phyloP scores from a whole-genome alignment of 2,329 filamentous ascomycete species.

The Sphaerulina populicola region DNA sequence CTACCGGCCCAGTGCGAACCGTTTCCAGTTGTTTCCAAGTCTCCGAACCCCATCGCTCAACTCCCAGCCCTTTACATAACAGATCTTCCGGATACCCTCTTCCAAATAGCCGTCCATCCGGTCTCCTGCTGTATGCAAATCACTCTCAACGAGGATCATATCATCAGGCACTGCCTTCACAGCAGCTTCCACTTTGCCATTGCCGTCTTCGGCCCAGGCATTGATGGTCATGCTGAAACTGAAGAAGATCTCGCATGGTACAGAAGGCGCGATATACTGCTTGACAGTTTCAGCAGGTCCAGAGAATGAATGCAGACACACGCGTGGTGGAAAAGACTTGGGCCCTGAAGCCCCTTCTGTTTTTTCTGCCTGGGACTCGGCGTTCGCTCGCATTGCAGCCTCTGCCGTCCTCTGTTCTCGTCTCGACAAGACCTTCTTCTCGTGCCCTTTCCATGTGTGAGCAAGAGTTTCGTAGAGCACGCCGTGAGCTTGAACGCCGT shows the following conservation, averaged over 20 bases:
- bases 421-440: slow-evolving; percentile 53
- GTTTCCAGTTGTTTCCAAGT: slow-evolving; percentile 66
- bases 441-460: slow-evolving; percentile 61
- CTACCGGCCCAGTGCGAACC: slow-evolving; percentile 59
- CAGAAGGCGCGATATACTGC: slow-evolving; percentile 64
- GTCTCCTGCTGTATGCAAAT: slow-evolving; percentile 72
- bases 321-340: slow-evolving; percentile 70
- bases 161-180: slow-evolving; percentile 68
- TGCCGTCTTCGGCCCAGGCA: slow-evolving; percentile 37
- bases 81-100: slow-evolving; percentile 67
- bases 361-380: slow-evolving; percentile 14
- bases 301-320: slow-evolving; percentile 92
- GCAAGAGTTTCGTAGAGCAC: slow-evolving; percentile 57
- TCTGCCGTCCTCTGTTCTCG: slow-evolving; percentile 41
- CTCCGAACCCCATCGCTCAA: slow-evolving; percentile 60
- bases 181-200: slow-evolving; percentile 53
- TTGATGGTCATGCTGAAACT: slow-evolving; percentile 85
- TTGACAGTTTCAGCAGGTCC: slow-evolving; percentile 65
- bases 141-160: slow-evolving; percentile 77
- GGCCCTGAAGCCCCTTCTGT: slow-evolving; percentile 17
- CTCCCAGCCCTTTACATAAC: slow-evolving; percentile 67
- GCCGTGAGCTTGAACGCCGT: slow-evolving; percentile 70
- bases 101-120: slow-evolving; percentile 72
- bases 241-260: slow-evolving; percentile 73
- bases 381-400: slow-evolving; percentile 10